phyloP scores from a whole-genome alignment of 139 green algal species.

The Astrephomene gubernaculifera region DNA sequence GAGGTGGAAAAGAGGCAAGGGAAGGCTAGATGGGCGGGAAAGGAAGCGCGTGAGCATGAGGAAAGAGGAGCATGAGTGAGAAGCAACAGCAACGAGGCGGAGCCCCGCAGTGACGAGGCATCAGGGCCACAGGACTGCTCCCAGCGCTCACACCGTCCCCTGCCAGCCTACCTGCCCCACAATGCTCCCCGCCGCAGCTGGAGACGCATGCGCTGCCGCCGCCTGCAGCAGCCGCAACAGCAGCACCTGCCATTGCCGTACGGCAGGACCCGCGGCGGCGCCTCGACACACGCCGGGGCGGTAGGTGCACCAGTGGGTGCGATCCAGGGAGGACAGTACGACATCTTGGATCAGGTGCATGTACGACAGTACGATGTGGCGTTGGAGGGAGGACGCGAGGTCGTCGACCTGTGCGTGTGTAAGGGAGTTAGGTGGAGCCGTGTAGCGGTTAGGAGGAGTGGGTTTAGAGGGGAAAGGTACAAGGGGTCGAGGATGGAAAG shows the following conservation, averaged over 20 bases:
- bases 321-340: slow-evolving; percentile 27
- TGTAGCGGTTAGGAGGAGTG: too few species aligned
- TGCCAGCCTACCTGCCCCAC: slow-evolving; percentile 2
- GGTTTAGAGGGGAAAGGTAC: too few species aligned
- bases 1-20: too few species aligned
- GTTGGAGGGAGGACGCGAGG: slow-evolving; percentile 13
- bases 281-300: slow-evolving; percentile 1
- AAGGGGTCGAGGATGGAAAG: too few species aligned
- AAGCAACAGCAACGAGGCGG: too few species aligned
- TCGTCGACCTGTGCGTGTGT: slow-evolving; percentile 21
- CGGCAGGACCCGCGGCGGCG: neutral
- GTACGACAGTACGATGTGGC: slow-evolving; percentile 19
- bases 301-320: slow-evolving; percentile 20
- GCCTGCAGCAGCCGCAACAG: neutral
- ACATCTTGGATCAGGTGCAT: neutral
- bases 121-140: too few species aligned
- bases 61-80: too few species aligned
- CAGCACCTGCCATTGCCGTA: slow-evolving; percentile 22
- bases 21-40: too few species aligned
- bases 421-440: too few species aligned
- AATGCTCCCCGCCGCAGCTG: neutral
- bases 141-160: neutral
- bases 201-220: neutral
- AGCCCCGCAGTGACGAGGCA: too few species aligned
- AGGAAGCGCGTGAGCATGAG: too few species aligned